Evolutionary conservation across 495 filamentous ascomycete species (phyloP), one percentile per base, ranked within the genome.

Genomic region (Physcia stellaris): DNA sequence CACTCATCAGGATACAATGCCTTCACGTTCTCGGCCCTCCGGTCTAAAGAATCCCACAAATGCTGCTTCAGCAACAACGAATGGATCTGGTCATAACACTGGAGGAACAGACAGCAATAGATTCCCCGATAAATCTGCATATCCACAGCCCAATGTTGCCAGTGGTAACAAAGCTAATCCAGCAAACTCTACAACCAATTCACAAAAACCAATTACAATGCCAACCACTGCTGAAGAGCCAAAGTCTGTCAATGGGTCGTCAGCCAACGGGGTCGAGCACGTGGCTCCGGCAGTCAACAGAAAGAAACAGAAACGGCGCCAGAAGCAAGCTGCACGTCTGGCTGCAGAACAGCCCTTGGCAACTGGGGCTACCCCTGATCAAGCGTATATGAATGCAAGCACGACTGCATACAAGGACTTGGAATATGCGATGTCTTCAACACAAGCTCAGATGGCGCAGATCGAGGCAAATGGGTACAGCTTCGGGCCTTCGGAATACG

Each of bases 271-370:
- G n/a, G n/a, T n/a, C n/a, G n/a, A n/a, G 6, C 21, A 23, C 22
- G 35, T 37, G 17, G 43, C 52, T 23, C 56, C 67, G 35, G 47
- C 57, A 3, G 80, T 88, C 29, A 94, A 94, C 59, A 75, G 82
- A 52, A 94, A 94, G 62, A 94, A 94, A 59, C 81, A 87, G 56
- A 93, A 93, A 59, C 73, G 81, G 22, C 75, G 81, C 45, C 67
- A 77, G 41, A 88, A 87, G 50, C 64, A 73, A 57, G 81, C 80
- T 33, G 82, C 82, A 28, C 73, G 80, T 13, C 70, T 78, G 41
- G 79, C 75, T 24, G 77, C 75, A 37, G 74, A 64, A 30, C 57
- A 64, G 37, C 52, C 32, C 24, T 15, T 39, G 31, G 35, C 15
- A 32, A 31, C 32, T 9, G 27, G 26, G 6, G 29, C 43, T 16